Evolutionary conservation across 371 early-diverging fungal species (phyloP).

Genomic region (Entomophthora muscae): DNA sequence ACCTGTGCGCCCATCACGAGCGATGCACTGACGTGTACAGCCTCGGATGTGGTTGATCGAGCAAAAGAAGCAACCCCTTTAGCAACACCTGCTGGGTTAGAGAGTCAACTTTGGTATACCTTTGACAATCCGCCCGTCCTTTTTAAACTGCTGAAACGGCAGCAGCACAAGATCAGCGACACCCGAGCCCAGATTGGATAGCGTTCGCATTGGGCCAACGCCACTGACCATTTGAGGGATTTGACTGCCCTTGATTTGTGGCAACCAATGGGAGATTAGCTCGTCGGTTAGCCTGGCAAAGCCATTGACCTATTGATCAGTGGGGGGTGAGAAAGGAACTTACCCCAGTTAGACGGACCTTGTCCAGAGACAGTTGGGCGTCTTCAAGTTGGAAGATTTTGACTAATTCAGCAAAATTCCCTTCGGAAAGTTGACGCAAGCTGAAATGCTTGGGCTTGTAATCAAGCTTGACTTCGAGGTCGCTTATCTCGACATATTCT

Average conservation of each 20-base stretch:
- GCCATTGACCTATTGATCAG: conserved; percentile 36
- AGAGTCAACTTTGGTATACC: conserved; percentile 20
- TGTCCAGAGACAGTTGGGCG: conserved; percentile 62
- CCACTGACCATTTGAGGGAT: conserved; percentile 76
- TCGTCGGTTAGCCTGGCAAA: conserved; percentile 31
- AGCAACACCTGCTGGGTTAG: conserved; percentile 33
- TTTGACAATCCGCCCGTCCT: conserved; percentile 75
- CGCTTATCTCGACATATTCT: conserved; percentile 49
- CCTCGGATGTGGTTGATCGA: conserved; percentile 73
- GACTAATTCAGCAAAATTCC: conserved; percentile 69
- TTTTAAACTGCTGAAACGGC: conserved; percentile 83
- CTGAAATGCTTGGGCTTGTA: conserved; percentile 91
- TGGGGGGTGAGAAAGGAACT: conserved; percentile 12
- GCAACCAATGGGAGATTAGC: conserved; percentile 64
- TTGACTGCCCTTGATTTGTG: conserved; percentile 76
- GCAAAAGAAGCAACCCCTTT: conserved; percentile 79
- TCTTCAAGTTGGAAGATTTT: conserved; percentile 87
- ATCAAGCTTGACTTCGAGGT: conserved; percentile 73
- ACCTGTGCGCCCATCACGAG: conserved; percentile 82
- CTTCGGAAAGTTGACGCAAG: conserved; percentile 42
- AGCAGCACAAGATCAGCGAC: conserved; percentile 81
- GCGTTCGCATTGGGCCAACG: conserved; percentile 70
- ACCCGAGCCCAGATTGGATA: conserved; percentile 78
- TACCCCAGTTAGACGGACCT: conserved; percentile 58
- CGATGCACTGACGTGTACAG: conserved; percentile 68